Conservation (phyloP, 2,329 filamentous ascomycete genomes). For the Onygena corvina region DNA sequence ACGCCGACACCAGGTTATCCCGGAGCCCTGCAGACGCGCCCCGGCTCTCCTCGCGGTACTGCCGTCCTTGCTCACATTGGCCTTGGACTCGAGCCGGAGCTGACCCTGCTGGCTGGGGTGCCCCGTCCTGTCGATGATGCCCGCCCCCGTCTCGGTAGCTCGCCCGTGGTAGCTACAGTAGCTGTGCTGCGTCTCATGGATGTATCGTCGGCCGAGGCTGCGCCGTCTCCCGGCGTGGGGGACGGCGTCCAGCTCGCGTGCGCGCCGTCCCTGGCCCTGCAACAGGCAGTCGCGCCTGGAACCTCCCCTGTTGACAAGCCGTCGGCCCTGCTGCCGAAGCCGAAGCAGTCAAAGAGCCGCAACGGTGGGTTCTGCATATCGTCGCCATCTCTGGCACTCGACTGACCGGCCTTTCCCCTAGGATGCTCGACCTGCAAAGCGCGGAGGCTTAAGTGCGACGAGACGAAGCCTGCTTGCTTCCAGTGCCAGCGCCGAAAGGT, state of each 20-base stretch:
- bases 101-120: too few species aligned
- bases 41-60: too few species aligned
- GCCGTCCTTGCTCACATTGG: too few species aligned
- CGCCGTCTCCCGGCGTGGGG: background rate
- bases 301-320: background rate
- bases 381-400: too few species aligned
- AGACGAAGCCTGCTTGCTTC: constrained; percentile 55
- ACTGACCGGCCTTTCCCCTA: constrained; percentile 32
- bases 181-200: background rate
- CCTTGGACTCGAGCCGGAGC: too few species aligned
- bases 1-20: too few species aligned
- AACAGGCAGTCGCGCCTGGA: background rate
- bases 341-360: constrained; percentile 63
- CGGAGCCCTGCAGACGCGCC: too few species aligned
- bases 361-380: constrained; percentile 54
- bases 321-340: constrained; percentile 33
- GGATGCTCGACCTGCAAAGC: constrained; percentile 63
- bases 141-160: background rate
- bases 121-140: background rate
- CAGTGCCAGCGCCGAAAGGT: constrained; percentile 56
- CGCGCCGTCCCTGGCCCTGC: background rate
- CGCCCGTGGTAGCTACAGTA: background rate
- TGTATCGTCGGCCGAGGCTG: background rate
- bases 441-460: constrained; percentile 62
- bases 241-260: background rate